A percentile compares a stretch with the other conserved stretches of the same genome.
Conservation (phyloP, 2,329 filamentous ascomycete genomes). For the Cercospora sp. region DNA sequence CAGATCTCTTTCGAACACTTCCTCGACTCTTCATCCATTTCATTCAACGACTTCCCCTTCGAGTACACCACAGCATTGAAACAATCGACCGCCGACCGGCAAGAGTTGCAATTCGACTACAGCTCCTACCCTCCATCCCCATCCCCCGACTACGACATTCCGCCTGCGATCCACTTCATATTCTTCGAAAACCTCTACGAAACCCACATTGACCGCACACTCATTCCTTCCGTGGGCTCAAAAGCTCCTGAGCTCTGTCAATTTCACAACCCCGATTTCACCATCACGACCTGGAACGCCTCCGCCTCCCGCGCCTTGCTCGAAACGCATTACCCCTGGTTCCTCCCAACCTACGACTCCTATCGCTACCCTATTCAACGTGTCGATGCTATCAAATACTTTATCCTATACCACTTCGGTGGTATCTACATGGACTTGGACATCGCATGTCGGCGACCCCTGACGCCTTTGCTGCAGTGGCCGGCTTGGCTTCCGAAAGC, state of each 20-base stretch:
- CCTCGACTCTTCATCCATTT: conserved; percentile 20
- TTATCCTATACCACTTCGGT: conserved; percentile 70
- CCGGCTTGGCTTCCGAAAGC: conserved; percentile 68
- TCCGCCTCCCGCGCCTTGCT: conserved; percentile 20
- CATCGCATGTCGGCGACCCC: conserved; percentile 63
- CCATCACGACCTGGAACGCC: conserved; percentile 24
- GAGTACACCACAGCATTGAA: conserved; percentile 12
- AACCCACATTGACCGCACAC: conserved; percentile 11
- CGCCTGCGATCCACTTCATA: conserved; percentile 29
- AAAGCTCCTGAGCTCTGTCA: conserved; percentile 22
- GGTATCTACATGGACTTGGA: conserved; percentile 79
- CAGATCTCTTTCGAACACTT: conserved; percentile 19
- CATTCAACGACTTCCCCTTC: conserved; percentile 19
- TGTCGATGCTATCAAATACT: conserved; percentile 72
- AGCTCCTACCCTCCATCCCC: background rate
- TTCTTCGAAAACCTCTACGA: conserved; percentile 29
- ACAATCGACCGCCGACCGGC: background rate
- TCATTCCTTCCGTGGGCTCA: conserved; percentile 23
- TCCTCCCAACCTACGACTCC: conserved; percentile 63
- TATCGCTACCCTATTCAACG: conserved; percentile 76
- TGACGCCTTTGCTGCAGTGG: conserved; percentile 64
- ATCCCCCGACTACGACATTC: conserved; percentile 13
- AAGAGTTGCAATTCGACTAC: conserved; percentile 12
- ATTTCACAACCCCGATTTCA: conserved; percentile 22
- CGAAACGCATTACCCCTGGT: conserved; percentile 25